These are phyloP conservation scores for Apostasia ramifera DNA, from an alignment of 106 monocot species.

Conservation along the genomic window DNA sequence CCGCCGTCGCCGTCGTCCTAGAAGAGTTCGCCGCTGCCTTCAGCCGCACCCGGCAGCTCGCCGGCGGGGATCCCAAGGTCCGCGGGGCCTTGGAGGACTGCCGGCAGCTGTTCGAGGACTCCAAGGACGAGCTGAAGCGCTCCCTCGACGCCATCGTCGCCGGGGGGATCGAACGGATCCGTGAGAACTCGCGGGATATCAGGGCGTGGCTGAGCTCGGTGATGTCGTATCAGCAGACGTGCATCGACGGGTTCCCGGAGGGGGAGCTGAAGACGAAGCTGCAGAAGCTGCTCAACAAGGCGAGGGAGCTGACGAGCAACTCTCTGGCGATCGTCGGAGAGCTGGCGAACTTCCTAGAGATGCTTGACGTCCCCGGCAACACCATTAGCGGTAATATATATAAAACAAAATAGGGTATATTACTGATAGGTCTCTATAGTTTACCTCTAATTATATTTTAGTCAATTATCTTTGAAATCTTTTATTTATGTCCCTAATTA, in stretches of 20 bases:
- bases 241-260: slow-evolving; percentile 43
- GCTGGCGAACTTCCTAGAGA: slow-evolving; percentile 5
- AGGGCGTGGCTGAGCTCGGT: slow-evolving; percentile 40
- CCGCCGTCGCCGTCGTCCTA: slow-evolving; percentile 17
- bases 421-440: too few species aligned
- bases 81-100: slow-evolving; percentile 27
- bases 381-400: neutral
- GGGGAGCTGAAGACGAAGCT: slow-evolving; percentile 31
- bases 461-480: too few species aligned
- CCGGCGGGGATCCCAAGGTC: slow-evolving; percentile 13
- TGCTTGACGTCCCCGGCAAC: slow-evolving; percentile 19
- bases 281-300: slow-evolving; percentile 16
- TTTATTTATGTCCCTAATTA: too few species aligned
- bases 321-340: slow-evolving; percentile 33
- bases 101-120: slow-evolving; percentile 19
- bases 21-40: slow-evolving; percentile 15
- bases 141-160: slow-evolving; percentile 14
- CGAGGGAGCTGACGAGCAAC: slow-evolving; percentile 44
- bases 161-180: slow-evolving; percentile 8
- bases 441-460: too few species aligned
- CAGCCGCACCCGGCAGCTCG: slow-evolving; percentile 6
- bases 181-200: slow-evolving; percentile 8
- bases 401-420: too few species aligned
- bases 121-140: slow-evolving; percentile 19
- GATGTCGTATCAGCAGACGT: slow-evolving; percentile 35